phyloP scores from a whole-genome alignment of 2,329 filamentous ascomycete species.

The Penicillium sp. region DNA sequence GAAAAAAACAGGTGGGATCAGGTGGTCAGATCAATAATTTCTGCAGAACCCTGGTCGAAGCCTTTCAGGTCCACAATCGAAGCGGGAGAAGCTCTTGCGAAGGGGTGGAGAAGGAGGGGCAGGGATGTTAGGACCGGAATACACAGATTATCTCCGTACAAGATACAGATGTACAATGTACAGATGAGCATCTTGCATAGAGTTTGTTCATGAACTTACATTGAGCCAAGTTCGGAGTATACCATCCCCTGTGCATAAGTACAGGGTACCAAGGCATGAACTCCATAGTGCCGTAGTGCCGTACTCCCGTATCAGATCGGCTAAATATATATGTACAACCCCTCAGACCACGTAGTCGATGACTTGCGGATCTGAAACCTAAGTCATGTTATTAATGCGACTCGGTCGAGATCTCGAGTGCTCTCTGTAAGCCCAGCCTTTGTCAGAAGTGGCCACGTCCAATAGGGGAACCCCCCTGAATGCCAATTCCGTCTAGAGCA shows the following conservation, averaged over 20 bases:
- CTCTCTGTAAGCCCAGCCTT: not conserved
- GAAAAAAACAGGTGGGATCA: constrained; percentile 1
- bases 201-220: not conserved
- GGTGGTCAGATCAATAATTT: constrained; percentile 18
- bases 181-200: not conserved
- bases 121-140: constrained; percentile 16
- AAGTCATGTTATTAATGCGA: not conserved
- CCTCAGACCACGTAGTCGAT: not conserved
- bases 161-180: not conserved
- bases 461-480: constrained; percentile 14
- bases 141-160: constrained; percentile 11
- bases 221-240: too few relatives aligned
- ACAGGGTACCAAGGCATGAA: too few relatives aligned
- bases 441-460: constrained; percentile 12
- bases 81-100: constrained; percentile 42
- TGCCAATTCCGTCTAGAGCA: constrained; percentile 10
- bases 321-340: not conserved
- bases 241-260: too few relatives aligned
- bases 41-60: constrained; percentile 32
- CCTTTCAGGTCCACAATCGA: constrained; percentile 38
- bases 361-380: constrained; percentile 7
- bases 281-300: not conserved
- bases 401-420: constrained; percentile 6
- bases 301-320: not conserved
- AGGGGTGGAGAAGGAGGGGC: constrained; percentile 35